Conservation (phyloP, 345 rosid species). For the Hevea brasiliensis region DNA sequence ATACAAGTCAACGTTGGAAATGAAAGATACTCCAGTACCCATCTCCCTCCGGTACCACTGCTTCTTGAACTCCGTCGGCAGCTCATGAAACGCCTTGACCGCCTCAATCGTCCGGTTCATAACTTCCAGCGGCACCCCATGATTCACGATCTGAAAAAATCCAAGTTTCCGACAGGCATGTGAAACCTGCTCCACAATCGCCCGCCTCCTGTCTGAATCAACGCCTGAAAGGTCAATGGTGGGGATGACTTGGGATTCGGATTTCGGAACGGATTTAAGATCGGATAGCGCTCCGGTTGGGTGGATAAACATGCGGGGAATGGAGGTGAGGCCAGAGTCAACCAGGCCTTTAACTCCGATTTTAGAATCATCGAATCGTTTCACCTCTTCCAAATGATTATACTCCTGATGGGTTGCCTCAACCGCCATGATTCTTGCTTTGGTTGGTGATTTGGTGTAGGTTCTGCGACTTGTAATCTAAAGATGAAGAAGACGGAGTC, state of each 20-base stretch:
- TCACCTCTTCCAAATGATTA: conserved; percentile 23
- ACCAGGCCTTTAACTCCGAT: conserved; percentile 50
- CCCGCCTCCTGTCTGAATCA: conserved; percentile 11
- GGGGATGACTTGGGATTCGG: conserved; percentile 26
- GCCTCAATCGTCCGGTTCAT: conserved; percentile 33
- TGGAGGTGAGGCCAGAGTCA: conserved; percentile 44
- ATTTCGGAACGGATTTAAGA: conserved; percentile 6
- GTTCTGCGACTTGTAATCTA: too few relatives aligned
- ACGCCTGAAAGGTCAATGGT: conserved; percentile 41
- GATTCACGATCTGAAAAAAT: conserved; percentile 55
- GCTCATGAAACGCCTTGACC: conserved; percentile 44
- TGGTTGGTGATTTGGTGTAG: too few relatives aligned
- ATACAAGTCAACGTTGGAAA: conserved; percentile 47
- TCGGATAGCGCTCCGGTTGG: conserved; percentile 36
- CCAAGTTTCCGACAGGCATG: conserved; percentile 41
- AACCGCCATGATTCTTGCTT: too few relatives aligned
- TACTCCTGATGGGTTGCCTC: not conserved
- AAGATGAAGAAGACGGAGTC: too few relatives aligned
- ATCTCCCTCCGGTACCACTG: conserved; percentile 28
- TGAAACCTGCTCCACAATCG: conserved; percentile 34
- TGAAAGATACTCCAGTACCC: conserved; percentile 32
- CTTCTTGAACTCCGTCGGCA: conserved; percentile 40
- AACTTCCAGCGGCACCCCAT: conserved; percentile 41
- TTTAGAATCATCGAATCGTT: conserved; percentile 47
- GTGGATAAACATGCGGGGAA: conserved; percentile 54